A percentile compares a stretch with the other conserved stretches of the same genome.
Evolutionary conservation across 164 flowering plant species (phyloP).

Genomic region (Saururus chinensis): DNA sequence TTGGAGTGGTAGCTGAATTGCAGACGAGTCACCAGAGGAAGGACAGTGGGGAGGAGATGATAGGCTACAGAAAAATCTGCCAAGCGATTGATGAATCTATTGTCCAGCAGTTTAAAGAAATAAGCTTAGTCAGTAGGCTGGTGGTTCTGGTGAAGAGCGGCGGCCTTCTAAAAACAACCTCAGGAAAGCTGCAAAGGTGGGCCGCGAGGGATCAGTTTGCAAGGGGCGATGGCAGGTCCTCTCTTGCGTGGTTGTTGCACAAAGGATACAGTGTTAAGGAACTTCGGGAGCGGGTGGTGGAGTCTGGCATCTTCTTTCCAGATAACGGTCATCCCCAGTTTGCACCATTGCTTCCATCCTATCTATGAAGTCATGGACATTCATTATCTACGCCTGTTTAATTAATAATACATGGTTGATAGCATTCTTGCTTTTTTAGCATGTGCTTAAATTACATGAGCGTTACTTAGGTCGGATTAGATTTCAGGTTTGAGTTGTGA

Average conservation of each 20-base stretch:
- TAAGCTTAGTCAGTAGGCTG: slow-evolving; percentile 27
- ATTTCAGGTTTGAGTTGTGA: no score
- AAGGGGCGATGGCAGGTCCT: slow-evolving; percentile 3
- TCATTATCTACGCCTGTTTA: no score
- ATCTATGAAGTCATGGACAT: background rate
- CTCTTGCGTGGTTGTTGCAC: background rate
- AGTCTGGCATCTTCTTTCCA: background rate
- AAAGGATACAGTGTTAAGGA: background rate
- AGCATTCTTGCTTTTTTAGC: no score
- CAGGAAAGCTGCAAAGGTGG: slow-evolving; percentile 70
- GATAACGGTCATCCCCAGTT: background rate
- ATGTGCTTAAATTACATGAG: no score
- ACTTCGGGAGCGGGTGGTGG: background rate
- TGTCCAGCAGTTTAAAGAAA: slow-evolving; percentile 7
- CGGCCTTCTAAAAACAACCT: slow-evolving; percentile 54
- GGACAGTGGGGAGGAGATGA: slow-evolving; percentile 3
- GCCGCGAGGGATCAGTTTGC: slow-evolving; percentile 30
- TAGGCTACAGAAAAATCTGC: slow-evolving; percentile 20
- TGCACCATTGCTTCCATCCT: background rate
- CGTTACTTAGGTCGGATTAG: no score
- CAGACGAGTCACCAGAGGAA: slow-evolving; percentile 14
- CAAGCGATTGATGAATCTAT: slow-evolving; percentile 27
- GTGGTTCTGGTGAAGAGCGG: slow-evolving; percentile 50
- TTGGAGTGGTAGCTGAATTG: slow-evolving; percentile 51
- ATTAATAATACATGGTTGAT: no score